Evolutionary conservation across 148 eudicot species (phyloP).

Genomic region (Silene latifolia): DNA sequence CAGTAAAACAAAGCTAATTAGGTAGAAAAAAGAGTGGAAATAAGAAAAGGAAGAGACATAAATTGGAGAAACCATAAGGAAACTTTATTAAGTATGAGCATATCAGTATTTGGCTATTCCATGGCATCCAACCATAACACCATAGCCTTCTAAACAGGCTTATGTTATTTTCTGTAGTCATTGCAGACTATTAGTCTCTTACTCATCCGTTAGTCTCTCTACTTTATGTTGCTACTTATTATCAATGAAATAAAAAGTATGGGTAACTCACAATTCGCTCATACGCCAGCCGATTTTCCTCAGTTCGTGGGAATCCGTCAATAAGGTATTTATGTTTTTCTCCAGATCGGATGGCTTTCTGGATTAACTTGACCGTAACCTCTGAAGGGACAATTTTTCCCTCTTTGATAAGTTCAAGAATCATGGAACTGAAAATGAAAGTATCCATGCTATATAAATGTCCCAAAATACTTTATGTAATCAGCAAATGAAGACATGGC

Average conservation of each 20-base stretch:
- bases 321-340: constrained; percentile 67
- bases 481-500: constrained; percentile 13
- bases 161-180: too few relatives aligned
- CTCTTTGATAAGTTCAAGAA: constrained; percentile 71
- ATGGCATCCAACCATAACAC: background rate
- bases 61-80: too few relatives aligned
- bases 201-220: background rate
- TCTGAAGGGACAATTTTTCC: constrained; percentile 94
- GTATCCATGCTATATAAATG: constrained; percentile 14
- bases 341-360: constrained; percentile 58
- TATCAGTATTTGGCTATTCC: too few relatives aligned
- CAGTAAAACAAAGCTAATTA: too few relatives aligned
- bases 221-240: background rate
- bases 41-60: too few relatives aligned
- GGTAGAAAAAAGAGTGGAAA: too few relatives aligned
- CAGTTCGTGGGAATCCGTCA: constrained; percentile 94
- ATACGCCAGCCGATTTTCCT: constrained; percentile 82
- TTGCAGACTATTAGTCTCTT: too few relatives aligned
- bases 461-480: constrained; percentile 12
- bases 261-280: constrained; percentile 69
- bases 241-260: background rate
- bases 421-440: constrained; percentile 59
- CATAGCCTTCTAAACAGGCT: background rate
- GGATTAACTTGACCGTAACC: constrained; percentile 75
- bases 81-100: too few relatives aligned